Percentiles rank a stretch among this genome's conserved stretches.
Evolutionary conservation across 768 basidiomycete genomes (phyloP).

Genomic region (Dioszegia hungarica): DNA sequence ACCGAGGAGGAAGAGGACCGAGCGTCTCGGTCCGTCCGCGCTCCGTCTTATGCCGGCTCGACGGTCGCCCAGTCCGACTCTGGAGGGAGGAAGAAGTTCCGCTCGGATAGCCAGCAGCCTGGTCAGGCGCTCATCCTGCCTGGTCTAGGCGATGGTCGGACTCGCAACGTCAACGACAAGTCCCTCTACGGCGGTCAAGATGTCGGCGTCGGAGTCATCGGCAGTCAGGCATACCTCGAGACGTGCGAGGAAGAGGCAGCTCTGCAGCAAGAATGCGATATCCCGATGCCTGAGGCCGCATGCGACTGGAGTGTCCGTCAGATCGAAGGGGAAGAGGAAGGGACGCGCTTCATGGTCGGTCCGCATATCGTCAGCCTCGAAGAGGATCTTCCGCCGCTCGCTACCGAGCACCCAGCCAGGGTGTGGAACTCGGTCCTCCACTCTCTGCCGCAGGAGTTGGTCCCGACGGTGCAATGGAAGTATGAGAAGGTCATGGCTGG

Average conservation of each 20-base stretch:
- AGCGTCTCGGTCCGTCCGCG: background rate
- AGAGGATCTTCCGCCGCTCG: slow-evolving; percentile 27
- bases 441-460: slow-evolving; percentile 15
- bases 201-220: slow-evolving; percentile 23
- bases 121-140: slow-evolving; percentile 1
- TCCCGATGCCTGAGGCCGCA: slow-evolving; percentile 13
- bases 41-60: background rate
- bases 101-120: background rate
- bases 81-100: background rate
- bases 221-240: background rate
- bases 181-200: slow-evolving; percentile 19
- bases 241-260: background rate
- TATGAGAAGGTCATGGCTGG: slow-evolving; percentile 15
- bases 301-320: slow-evolving; percentile 1
- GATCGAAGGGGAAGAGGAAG: slow-evolving; percentile 5
- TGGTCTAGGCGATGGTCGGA: slow-evolving; percentile 17
- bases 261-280: slow-evolving; percentile 17
- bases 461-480: slow-evolving; percentile 34
- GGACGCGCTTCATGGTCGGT: slow-evolving; percentile 1
- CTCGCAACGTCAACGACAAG: slow-evolving; percentile 15
- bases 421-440: slow-evolving; percentile 37
- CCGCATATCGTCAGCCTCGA: slow-evolving; percentile 16
- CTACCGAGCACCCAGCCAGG: slow-evolving; percentile 34
- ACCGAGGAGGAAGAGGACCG: slow-evolving; percentile 5
- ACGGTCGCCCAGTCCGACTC: background rate